These are phyloP conservation scores for Boletus subluridellus DNA, from an alignment of 1,284 basidiomycete species.

Conservation along the genomic window DNA sequence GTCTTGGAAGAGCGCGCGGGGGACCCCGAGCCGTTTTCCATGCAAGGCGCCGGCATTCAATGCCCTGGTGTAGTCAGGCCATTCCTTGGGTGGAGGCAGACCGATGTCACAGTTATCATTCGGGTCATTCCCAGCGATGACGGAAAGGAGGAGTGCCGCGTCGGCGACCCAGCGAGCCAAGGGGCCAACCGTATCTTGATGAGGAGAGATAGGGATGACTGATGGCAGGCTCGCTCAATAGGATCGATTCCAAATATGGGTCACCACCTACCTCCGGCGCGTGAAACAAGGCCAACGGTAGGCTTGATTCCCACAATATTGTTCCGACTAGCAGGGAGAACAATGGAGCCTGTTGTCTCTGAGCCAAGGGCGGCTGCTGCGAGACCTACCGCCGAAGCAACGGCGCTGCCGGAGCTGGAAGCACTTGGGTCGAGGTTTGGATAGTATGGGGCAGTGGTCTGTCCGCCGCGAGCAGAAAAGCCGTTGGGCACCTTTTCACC, in stretches of 20 bases:
- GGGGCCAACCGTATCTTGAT: conserved; percentile 51
- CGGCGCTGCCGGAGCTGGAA: conserved; percentile 51
- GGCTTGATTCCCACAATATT: conserved; percentile 43
- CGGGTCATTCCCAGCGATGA: conserved; percentile 45
- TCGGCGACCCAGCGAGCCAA: conserved; percentile 48
- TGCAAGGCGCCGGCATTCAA: conserved; percentile 35
- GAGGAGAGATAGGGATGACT: conserved; percentile 49
- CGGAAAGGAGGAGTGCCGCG: conserved; percentile 42
- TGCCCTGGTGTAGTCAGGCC: conserved; percentile 43
- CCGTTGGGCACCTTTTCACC: conserved; percentile 43
- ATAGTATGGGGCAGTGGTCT: conserved; percentile 48
- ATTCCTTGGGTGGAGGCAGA: conserved; percentile 37
- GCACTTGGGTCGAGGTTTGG: conserved; percentile 49
- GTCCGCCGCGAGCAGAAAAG: conserved; percentile 53
- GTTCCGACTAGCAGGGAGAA: conserved; percentile 41
- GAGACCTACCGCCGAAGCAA: conserved; percentile 49
- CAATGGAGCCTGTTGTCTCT: conserved; percentile 53
- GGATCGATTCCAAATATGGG: background rate
- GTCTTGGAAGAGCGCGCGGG: conserved; percentile 30
- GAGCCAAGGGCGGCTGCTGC: conserved; percentile 49
- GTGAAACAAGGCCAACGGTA: conserved; percentile 44
- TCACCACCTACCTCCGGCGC: conserved; percentile 42
- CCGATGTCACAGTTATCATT: conserved; percentile 42
- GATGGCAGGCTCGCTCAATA: background rate
- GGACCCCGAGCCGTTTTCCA: conserved; percentile 44